phyloP scores from a whole-genome alignment of 805 yeast species.

The Hanseniaspora thailandica region DNA sequence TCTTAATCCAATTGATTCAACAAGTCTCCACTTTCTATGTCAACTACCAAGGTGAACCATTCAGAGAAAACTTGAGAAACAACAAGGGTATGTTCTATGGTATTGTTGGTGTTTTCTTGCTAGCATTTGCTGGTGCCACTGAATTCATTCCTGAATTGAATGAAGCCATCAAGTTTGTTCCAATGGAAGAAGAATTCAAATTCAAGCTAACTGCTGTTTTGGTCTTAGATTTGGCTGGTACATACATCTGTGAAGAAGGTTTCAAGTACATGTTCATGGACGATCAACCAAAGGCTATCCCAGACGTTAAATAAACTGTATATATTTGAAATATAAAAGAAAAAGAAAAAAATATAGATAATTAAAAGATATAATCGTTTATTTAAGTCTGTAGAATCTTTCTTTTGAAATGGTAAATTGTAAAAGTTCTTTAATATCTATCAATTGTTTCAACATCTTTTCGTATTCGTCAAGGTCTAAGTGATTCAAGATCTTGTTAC shows the following conservation, averaged over 20 bases:
- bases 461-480: conserved; percentile 7
- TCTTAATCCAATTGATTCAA: conserved; percentile 84
- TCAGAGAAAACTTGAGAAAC: conserved; percentile 78
- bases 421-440: not conserved
- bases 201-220: conserved; percentile 61
- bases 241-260: conserved; percentile 68
- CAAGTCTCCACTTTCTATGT: conserved; percentile 97
- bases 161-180: conserved; percentile 82
- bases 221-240: conserved; percentile 59
- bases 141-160: conserved; percentile 91
- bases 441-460: not conserved
- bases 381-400: conserved; percentile 10
- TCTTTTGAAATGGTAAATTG: conserved; percentile 6
- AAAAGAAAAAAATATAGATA: not conserved
- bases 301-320: conserved; percentile 26
- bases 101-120: conserved; percentile 73
- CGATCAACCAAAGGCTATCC: conserved; percentile 84
- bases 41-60: conserved; percentile 93
- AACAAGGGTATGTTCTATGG: conserved; percentile 98
- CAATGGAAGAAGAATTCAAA: conserved; percentile 67
- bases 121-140: conserved; percentile 84
- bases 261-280: conserved; percentile 82
- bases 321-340: not conserved
- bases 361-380: too few relatives aligned
- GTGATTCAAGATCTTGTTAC: not conserved